Base-by-base conservation (phyloP, 2,329 filamentous ascomycete species). In the Penicillium crustosum region DNA sequence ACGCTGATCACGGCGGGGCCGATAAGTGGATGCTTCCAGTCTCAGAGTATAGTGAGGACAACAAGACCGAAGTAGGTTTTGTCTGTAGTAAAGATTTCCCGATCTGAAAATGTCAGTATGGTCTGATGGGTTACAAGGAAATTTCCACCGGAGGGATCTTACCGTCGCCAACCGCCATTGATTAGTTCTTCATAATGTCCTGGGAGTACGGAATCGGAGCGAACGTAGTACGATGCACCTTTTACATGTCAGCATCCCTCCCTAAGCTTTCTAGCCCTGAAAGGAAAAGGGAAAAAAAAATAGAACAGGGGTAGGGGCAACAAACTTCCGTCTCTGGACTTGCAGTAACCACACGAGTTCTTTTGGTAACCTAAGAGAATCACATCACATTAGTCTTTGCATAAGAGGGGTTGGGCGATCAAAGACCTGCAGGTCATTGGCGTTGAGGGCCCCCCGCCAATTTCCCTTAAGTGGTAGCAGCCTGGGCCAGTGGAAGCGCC, bases 21-120 rank as follows among this genome's bases (percentile, higher is more conserved):
- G 73, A 64, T 77, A 81, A 29, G 70, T 73, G 4, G 73, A 66
- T 1, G 74, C 77, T 63, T 79, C 74, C 44, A 81, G 69, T 49
- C 79, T 77, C 61, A 81, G 72, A 13, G 79, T 81, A 63, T 81
- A 97, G 70, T 97, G 92, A 44, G 93, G 92, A 73, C 94, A 99
- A 70, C 94, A 99, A 61, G 91, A 90, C 56, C 86, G 82, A 58
- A 83, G 83, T 67, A 91, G 87, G 73, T 81, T 79, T 62, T 77
- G 79, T 64, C 80, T 81, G 66, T 81, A 81, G 66, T 79, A 81
- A 47, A 79, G 70, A 12, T 73, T 77, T 2, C 79, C 79, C 39
- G 79, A 81, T 62, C 79, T 80, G 49, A 52, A 15, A 13, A 23
- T 27, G 55, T 56, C 35, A 62, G 64, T 43, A 58, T 52, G 36